Evolutionary conservation across 225 moss, liverwort and hornwort genomes (phyloP).

Genomic region (Physcomitrium patens): DNA sequence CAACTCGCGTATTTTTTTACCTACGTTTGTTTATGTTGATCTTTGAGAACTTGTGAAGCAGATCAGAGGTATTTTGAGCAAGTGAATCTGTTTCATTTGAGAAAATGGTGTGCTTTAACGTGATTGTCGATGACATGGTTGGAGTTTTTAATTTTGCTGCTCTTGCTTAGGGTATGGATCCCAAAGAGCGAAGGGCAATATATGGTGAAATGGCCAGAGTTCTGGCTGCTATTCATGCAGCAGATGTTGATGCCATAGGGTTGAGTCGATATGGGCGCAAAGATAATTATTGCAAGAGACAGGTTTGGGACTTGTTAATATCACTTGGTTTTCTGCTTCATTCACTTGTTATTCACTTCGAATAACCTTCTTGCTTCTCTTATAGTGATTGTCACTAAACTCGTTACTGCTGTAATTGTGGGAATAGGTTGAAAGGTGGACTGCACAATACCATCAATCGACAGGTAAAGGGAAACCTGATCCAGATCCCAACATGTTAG

Average conservation of each 20-base stretch:
- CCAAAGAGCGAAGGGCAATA: constrained; percentile 67
- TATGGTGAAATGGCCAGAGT: constrained; percentile 75
- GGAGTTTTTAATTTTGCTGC: constrained; percentile 24
- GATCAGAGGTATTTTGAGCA: background rate
- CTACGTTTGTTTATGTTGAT: background rate
- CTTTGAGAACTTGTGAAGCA: constrained; percentile 11
- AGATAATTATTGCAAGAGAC: constrained; percentile 88
- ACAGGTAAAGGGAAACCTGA: constrained; percentile 85
- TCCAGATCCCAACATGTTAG: constrained; percentile 74
- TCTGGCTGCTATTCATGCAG: constrained; percentile 87
- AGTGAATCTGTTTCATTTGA: constrained; percentile 20
- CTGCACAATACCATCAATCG: constrained; percentile 81
- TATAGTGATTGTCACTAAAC: constrained; percentile 9
- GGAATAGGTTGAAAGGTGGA: constrained; percentile 85
- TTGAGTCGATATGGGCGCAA: constrained; percentile 81
- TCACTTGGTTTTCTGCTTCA: constrained; percentile 1
- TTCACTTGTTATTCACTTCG: background rate
- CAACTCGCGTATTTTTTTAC: background rate
- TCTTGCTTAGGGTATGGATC: constrained; percentile 66
- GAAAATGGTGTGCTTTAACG: background rate
- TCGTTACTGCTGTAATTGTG: constrained; percentile 34
- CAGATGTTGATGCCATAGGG: constrained; percentile 81
- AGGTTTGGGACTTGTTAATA: constrained; percentile 53
- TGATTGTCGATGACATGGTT: constrained; percentile 21
- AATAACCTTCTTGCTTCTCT: constrained; percentile 4